Conservation (phyloP, 345 rosid species). For the Chamaenerion angustifolium region DNA sequence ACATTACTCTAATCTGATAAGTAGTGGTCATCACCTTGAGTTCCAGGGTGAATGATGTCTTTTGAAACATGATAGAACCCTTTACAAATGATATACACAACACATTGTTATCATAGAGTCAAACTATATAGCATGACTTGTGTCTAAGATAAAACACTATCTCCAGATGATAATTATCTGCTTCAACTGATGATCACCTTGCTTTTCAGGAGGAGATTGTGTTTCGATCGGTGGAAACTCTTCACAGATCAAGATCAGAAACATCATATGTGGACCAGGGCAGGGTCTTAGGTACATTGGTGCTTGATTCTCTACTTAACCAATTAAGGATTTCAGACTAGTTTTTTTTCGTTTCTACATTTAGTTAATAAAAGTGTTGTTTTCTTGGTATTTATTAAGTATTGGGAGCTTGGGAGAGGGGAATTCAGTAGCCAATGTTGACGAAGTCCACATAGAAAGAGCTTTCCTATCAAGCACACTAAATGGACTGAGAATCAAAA, state of each 20-base stretch:
- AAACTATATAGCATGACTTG: no score
- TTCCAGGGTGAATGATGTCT: no score
- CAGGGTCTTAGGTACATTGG: constrained; percentile 74
- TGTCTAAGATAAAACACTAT: no score
- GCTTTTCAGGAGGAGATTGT: constrained; percentile 75
- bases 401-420: constrained; percentile 87
- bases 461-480: constrained; percentile 52
- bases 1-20: no score
- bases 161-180: no score
- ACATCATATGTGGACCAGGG: constrained; percentile 83
- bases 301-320: neutral
- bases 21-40: no score
- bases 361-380: neutral
- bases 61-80: no score
- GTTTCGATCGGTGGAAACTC: constrained; percentile 76
- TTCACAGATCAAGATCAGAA: constrained; percentile 46
- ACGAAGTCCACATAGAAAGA: constrained; percentile 39
- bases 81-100: no score
- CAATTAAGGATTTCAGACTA: neutral
- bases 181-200: neutral
- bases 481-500: constrained; percentile 84
- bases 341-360: neutral
- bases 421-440: constrained; percentile 42
- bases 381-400: constrained; percentile 13
- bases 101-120: no score